Conservation (phyloP, 345 rosid genomes). For the Laguncularia racemosa region DNA sequence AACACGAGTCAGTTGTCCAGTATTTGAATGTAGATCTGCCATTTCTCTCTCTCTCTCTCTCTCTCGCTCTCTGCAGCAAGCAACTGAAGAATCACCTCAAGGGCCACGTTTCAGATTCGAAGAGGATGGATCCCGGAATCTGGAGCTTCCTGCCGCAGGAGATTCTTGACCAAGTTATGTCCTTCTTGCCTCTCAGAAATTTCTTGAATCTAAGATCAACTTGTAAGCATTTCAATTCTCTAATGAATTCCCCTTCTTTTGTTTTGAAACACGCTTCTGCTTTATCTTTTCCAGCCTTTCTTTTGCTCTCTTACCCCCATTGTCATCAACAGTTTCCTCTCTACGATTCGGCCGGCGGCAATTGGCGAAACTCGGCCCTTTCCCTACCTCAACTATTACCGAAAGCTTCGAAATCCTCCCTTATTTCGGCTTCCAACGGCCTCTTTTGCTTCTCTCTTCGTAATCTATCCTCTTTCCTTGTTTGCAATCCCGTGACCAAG, state of each 20-base stretch:
- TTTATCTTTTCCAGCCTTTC: constrained; percentile 42
- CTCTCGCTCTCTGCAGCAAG: too few species aligned
- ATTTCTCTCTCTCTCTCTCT: too few species aligned
- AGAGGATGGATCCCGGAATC: constrained; percentile 61
- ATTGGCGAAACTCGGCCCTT: constrained; percentile 49
- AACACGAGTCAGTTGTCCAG: too few species aligned
- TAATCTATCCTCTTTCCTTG: constrained; percentile 35
- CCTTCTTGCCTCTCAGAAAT: constrained; percentile 48
- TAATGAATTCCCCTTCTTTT: constrained; percentile 43
- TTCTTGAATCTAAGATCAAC: constrained; percentile 55
- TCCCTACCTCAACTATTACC: constrained; percentile 29
- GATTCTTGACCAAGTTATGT: constrained; percentile 51
- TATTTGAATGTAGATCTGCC: too few species aligned
- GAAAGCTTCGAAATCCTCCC: constrained; percentile 20
- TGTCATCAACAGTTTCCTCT: constrained; percentile 37
- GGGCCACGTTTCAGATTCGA: neutral
- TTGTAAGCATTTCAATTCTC: constrained; percentile 57
- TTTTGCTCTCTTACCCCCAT: constrained; percentile 76
- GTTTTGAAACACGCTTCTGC: constrained; percentile 42
- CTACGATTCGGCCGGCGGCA: constrained; percentile 41
- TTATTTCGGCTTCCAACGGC: constrained; percentile 62
- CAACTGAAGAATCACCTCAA: too few species aligned
- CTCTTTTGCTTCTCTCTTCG: constrained; percentile 61
- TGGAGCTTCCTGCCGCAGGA: constrained; percentile 74
- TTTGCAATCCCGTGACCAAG: constrained; percentile 57